phyloP scores from a whole-genome alignment of 352 stramenopile genomes.

The Pythium sukuiense region DNA sequence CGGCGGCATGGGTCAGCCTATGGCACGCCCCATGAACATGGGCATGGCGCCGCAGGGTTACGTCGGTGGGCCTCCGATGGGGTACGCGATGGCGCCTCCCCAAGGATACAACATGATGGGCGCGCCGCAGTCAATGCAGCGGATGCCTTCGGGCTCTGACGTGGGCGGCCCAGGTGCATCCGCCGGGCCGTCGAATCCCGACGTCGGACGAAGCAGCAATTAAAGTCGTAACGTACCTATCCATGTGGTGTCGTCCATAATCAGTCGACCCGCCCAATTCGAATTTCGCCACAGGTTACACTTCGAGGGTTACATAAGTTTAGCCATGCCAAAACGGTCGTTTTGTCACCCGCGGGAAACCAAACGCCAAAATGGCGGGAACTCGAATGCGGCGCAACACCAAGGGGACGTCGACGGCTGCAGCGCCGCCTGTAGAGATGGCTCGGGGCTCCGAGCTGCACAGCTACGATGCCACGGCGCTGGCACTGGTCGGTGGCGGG shows the following conservation, averaged over 20 bases:
- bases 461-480: constrained; percentile 11
- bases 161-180: background rate
- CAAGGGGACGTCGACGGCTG: background rate
- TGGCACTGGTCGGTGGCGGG: constrained; percentile 36
- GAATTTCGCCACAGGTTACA: background rate
- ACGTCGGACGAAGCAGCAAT: constrained; percentile 8
- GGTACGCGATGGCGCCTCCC: constrained; percentile 37
- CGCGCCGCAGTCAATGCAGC: constrained; percentile 33
- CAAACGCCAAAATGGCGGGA: constrained; percentile 6
- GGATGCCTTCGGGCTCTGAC: constrained; percentile 19
- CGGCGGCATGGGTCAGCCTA: constrained; percentile 17
- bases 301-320: background rate
- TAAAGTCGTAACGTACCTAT: constrained; percentile 6
- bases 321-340: background rate
- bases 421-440: background rate
- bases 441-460: background rate
- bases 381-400: constrained; percentile 8
- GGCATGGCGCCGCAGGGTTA: constrained; percentile 29
- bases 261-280: background rate
- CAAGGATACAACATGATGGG: constrained; percentile 59
- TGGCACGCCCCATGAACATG: constrained; percentile 26
- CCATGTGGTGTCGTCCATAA: too few species aligned
- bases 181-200: background rate
- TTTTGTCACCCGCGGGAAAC: constrained; percentile 7
- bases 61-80: constrained; percentile 40